Evolutionary conservation across 192 early-diverging fungal genomes (phyloP).

Genomic region (Backusella tarrabulga): DNA sequence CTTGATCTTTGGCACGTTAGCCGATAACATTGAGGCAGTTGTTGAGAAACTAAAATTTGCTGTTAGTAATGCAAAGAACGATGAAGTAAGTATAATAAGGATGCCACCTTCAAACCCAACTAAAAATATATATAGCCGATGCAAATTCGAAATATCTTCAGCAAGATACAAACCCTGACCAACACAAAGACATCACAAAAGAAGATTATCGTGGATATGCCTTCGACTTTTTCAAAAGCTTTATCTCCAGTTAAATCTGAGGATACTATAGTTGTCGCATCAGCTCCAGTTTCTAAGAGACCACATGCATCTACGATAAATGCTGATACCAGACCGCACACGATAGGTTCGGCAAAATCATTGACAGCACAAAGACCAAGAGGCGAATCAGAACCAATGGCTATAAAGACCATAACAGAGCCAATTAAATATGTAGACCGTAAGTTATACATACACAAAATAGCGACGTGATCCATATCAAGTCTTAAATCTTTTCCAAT

Average conservation of each 20-base stretch:
- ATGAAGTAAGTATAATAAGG: constrained; percentile 7
- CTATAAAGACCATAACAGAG: background rate
- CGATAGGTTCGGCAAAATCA: background rate
- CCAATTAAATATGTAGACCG: background rate
- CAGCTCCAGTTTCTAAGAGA: background rate
- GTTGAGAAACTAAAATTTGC: constrained; percentile 28
- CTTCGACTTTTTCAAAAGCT: background rate
- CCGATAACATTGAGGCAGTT: constrained; percentile 34
- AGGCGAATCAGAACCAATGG: constrained; percentile 9
- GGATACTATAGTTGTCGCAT: background rate
- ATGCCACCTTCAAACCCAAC: no score
- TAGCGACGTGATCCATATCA: background rate
- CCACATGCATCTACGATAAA: constrained; percentile 6
- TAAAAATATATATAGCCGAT: background rate
- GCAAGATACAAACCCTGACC: constrained; percentile 9
- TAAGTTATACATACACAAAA: background rate
- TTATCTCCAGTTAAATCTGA: background rate
- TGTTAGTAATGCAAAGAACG: constrained; percentile 28
- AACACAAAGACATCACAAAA: constrained; percentile 2
- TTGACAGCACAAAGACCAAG: background rate
- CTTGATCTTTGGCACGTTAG: constrained; percentile 23
- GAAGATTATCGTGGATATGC: background rate
- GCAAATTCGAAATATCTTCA: constrained; percentile 9
- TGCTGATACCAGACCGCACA: background rate
- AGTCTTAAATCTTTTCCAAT: background rate